phyloP scores from a whole-genome alignment of 2,329 filamentous ascomycete species.

The Pseudogymnoascus sp. region DNA sequence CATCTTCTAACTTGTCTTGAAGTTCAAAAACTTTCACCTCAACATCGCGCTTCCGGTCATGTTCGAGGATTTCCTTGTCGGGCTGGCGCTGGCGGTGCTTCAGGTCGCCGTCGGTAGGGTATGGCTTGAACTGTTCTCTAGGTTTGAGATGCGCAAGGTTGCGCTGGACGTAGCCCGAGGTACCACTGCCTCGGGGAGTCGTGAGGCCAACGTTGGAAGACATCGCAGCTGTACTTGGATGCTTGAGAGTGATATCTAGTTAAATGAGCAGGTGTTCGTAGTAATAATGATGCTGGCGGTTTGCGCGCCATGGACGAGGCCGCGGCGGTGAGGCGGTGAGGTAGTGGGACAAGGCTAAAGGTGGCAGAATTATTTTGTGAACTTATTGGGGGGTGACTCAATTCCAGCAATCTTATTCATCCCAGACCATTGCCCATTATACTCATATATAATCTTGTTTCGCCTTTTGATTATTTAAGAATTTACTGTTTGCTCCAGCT shows the following conservation, averaged over 20 bases:
- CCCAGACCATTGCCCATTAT: neutral
- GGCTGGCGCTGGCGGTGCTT: constrained; percentile 76
- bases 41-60: constrained; percentile 83
- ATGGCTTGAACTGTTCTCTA: constrained; percentile 63
- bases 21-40: constrained; percentile 92
- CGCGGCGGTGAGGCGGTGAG: neutral
- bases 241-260: neutral
- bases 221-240: constrained; percentile 48
- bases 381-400: constrained; percentile 6
- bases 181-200: constrained; percentile 90
- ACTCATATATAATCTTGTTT: neutral
- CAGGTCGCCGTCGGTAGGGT: constrained; percentile 61
- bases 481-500: neutral
- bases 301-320: neutral
- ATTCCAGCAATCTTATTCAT: constrained; percentile 5
- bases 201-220: constrained; percentile 94
- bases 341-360: constrained; percentile 6
- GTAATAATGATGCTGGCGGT: neutral
- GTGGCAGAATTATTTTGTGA: constrained; percentile 6
- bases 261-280: neutral
- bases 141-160: constrained; percentile 85
- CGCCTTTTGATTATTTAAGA: neutral
- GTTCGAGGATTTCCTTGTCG: constrained; percentile 87
- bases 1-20: constrained; percentile 84
- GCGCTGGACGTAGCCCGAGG: constrained; percentile 94